A percentile compares a stretch with the other conserved stretches of the same genome.
Conservation (phyloP, 495 filamentous ascomycete genomes). For the Hyaloscypha variabilis region DNA sequence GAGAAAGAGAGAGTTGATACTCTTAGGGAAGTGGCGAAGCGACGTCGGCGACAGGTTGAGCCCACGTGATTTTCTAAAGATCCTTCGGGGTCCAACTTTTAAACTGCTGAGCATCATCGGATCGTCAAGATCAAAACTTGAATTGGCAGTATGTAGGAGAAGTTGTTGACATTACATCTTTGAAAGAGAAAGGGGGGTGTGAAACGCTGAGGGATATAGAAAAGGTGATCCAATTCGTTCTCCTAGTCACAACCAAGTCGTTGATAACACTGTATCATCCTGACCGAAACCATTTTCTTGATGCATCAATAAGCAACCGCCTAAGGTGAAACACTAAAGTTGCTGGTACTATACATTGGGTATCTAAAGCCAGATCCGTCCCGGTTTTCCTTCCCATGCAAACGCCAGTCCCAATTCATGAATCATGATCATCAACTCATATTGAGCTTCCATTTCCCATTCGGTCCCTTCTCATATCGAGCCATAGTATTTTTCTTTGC, state of each 20-base stretch:
- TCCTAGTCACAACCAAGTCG: too few relatives aligned
- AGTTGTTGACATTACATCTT: too few relatives aligned
- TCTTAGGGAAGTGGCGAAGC: neutral
- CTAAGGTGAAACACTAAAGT: neutral
- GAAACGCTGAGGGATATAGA: too few relatives aligned
- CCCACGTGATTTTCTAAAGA: neutral
- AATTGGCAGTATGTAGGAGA: too few relatives aligned
- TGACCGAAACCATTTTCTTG: too few relatives aligned
- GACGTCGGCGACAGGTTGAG: neutral
- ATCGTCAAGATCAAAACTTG: too few relatives aligned
- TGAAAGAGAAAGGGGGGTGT: too few relatives aligned
- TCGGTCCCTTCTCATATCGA: constrained; percentile 22
- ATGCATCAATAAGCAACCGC: too few relatives aligned
- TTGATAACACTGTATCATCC: too few relatives aligned
- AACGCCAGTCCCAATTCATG: neutral
- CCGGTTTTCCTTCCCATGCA: neutral
- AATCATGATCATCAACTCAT: constrained; percentile 1
- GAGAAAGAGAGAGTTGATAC: too few relatives aligned
- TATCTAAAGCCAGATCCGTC: neutral
- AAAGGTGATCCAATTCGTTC: too few relatives aligned
- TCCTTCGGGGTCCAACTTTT: neutral
- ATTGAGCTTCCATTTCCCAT: constrained; percentile 26
- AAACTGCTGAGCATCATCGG: too few relatives aligned
- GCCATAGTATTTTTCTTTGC: constrained; percentile 23
- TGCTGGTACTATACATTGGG: neutral